phyloP scores from a whole-genome alignment of 805 yeast species.

The Ogataea corticis region DNA sequence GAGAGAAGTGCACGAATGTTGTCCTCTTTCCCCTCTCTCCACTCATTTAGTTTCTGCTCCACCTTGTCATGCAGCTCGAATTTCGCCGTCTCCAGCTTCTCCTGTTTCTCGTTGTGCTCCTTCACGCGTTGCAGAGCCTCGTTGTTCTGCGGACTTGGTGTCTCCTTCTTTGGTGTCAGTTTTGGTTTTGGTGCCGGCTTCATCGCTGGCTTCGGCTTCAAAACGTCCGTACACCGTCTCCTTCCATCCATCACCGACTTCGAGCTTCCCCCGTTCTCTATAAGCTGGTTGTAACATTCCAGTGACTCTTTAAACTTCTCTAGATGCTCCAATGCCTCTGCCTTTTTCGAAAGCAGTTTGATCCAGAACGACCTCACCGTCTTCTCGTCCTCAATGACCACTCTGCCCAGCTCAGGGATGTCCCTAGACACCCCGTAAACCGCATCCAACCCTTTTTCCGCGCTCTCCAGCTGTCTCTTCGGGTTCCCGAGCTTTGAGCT shows the following conservation, averaged over 20 bases:
- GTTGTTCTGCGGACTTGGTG: slow-evolving; percentile 19
- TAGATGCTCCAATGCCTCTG: slow-evolving; percentile 80
- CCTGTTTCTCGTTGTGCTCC: slow-evolving; percentile 45
- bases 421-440: slow-evolving; percentile 35
- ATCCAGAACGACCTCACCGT: slow-evolving; percentile 68
- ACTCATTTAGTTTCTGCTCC: slow-evolving; percentile 49
- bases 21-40: slow-evolving; percentile 78
- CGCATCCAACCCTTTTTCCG: slow-evolving; percentile 48
- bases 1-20: slow-evolving; percentile 78
- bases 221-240: slow-evolving; percentile 67
- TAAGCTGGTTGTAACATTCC: slow-evolving; percentile 56
- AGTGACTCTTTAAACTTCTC: slow-evolving; percentile 72
- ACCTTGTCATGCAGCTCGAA: slow-evolving; percentile 65
- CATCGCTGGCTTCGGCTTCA: slow-evolving; percentile 51
- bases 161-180: slow-evolving; percentile 19
- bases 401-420: slow-evolving; percentile 15
- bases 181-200: slow-evolving; percentile 24
- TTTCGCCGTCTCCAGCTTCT: slow-evolving; percentile 54
- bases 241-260: slow-evolving; percentile 75
- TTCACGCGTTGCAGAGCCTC: slow-evolving; percentile 55
- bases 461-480: slow-evolving; percentile 46
- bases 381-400: slow-evolving; percentile 49
- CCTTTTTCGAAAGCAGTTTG: slow-evolving; percentile 67
- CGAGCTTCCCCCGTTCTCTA: slow-evolving; percentile 67
- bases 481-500: slow-evolving; percentile 70